Base-by-base conservation (phyloP, 176 grass and related monocot genomes). In the Carex parvula region DNA sequence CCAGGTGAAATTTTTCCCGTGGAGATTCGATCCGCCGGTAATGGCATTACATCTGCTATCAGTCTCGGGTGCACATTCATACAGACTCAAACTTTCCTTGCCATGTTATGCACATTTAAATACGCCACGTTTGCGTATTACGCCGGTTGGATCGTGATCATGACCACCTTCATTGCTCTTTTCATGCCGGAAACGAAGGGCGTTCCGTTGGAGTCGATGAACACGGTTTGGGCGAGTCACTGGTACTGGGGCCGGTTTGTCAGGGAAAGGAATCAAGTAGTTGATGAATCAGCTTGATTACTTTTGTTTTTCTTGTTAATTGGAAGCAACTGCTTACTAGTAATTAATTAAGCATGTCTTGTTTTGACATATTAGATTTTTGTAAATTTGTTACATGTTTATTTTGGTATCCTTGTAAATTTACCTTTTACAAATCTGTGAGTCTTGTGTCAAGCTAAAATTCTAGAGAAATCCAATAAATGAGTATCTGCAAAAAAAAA, bases 241-340 rank as follows among this genome's bases (percentile, higher is more conserved):
- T 80, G 84, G 84, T 86, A 86, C 73, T 86, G 84, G 84, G 14
- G 69, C 4, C 53, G 37, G 9, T 86, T 64, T 33, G 30, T 86
- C 35, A 55, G 62, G 18, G 84, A 64, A n/a, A 26, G 1, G 2
- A 79, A 79, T 17, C 76, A 58, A 79, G 30, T 73, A 11, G 14
- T 4, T 6, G 18, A 73, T 48, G 70, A 73, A 46, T 22, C 70
- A 5, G 70, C 70, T 73, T 73, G 70, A 73, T 7, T 22, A n/a
- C n/a, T 68, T 48, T 6, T 50, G 0, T 3, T n/a, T 3, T 42
- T 42, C 6, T 10, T 39, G 33, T 7, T 26, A 64, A 64, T 64
- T 32, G 22, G 9, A 32, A 64, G 13, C 26, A 5, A 64, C 62
- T 64, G 62, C 24, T 64, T 61, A 21, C 6, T 21, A 20, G 1